phyloP scores from a whole-genome alignment of 805 yeast genomes.

The Ogataea trehalophila region DNA sequence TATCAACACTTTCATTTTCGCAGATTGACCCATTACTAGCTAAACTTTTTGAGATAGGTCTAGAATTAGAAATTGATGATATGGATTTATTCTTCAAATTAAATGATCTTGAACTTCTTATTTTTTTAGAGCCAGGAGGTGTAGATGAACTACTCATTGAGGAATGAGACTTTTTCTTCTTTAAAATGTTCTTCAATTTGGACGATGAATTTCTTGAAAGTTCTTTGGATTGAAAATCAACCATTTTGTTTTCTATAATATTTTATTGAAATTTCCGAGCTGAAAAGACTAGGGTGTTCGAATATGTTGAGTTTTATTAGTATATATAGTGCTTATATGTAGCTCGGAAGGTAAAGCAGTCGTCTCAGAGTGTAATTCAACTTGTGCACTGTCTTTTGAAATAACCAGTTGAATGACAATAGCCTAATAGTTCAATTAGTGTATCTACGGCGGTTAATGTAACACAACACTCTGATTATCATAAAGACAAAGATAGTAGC shows the following conservation, averaged over 20 bases:
- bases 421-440: too few species aligned
- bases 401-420: too few species aligned
- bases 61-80: slow-evolving; percentile 4
- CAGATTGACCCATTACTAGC: background rate
- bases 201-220: slow-evolving; percentile 9
- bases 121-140: background rate
- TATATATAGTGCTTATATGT: too few species aligned
- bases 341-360: too few species aligned
- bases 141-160: slow-evolving; percentile 1
- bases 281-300: background rate
- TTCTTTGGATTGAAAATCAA: background rate
- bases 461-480: too few species aligned
- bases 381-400: too few species aligned
- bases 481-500: too few species aligned
- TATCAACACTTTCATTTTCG: too few species aligned
- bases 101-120: background rate
- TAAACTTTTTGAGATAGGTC: slow-evolving; percentile 5
- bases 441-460: too few species aligned
- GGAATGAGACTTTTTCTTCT: slow-evolving; percentile 7
- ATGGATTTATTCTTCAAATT: background rate
- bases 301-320: too few species aligned
- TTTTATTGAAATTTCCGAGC: background rate
- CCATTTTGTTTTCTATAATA: background rate
- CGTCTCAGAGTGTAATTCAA: too few species aligned
- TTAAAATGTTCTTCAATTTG: slow-evolving; percentile 9